Conservation (phyloP, 2,329 filamentous ascomycete species). For the Tolypocladium tropicale region DNA sequence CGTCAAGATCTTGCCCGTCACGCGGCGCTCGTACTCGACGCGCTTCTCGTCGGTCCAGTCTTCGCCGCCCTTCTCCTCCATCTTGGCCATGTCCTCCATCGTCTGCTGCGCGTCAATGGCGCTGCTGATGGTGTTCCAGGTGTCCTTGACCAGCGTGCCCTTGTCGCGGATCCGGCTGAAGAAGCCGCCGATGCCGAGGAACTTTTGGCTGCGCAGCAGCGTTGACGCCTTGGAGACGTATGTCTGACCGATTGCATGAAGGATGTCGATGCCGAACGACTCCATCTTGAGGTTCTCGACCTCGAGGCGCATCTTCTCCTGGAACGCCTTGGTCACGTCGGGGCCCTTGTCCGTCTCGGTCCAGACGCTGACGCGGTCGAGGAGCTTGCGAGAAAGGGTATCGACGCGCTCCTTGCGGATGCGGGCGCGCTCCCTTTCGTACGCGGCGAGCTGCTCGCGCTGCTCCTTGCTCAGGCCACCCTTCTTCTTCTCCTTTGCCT, state of each 20-base stretch:
- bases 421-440: conserved; percentile 73
- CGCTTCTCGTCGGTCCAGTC: conserved; percentile 98
- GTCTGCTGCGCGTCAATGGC: conserved; percentile 96
- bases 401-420: conserved; percentile 86
- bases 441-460: conserved; percentile 79
- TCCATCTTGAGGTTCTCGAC: conserved; percentile 99
- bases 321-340: conserved; percentile 82
- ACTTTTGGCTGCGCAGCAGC: conserved; percentile 90
- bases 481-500: conserved; percentile 69
- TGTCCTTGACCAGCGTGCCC: conserved; percentile 93
- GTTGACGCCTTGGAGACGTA: conserved; percentile 82
- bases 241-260: conserved; percentile 87
- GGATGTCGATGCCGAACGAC: conserved; percentile 90
- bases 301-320: conserved; percentile 88
- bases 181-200: conserved; percentile 91
- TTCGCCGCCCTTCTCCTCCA: conserved; percentile 89
- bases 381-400: conserved; percentile 71
- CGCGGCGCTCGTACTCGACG: conserved; percentile 86
- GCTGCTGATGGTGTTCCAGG: conserved; percentile 93
- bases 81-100: conserved; percentile 97
- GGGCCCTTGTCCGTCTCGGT: conserved; percentile 87
- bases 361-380: conserved; percentile 88
- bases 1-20: conserved; percentile 95
- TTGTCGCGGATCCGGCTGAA: conserved; percentile 92
- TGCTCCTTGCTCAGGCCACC: conserved; percentile 81